Evolutionary conservation across 805 yeast species (phyloP).

Genomic region (Metschnikowia cerradonensis): DNA sequence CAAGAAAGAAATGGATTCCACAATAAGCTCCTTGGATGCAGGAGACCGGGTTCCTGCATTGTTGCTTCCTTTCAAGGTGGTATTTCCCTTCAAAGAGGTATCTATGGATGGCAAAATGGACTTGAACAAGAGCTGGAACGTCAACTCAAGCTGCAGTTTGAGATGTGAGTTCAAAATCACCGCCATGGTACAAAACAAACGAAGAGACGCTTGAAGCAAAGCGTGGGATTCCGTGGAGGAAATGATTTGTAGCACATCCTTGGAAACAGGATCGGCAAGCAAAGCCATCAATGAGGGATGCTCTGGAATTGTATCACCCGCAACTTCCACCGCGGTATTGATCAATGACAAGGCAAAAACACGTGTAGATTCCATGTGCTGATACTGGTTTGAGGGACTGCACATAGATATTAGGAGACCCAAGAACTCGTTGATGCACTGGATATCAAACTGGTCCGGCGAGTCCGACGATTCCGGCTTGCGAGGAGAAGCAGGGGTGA

Average conservation of each 20-base stretch:
- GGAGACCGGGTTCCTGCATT: conserved; percentile 31
- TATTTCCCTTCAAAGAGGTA: conserved; percentile 18
- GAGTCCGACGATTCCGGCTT: conserved; percentile 3
- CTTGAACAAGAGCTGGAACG: conserved; percentile 60
- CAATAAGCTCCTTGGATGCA: conserved; percentile 66
- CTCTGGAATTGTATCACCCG: conserved; percentile 56
- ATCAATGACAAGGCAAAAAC: conserved; percentile 76
- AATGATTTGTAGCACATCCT: conserved; percentile 74
- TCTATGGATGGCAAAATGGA: conserved; percentile 42
- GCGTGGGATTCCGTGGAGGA: conserved; percentile 71
- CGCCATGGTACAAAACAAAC: conserved; percentile 67
- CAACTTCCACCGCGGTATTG: conserved; percentile 74
- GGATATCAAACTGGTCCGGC: conserved; percentile 59
- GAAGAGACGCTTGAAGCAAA: conserved; percentile 69
- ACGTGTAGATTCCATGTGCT: conserved; percentile 83
- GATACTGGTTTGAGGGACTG: conserved; percentile 76
- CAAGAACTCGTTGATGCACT: conserved; percentile 72
- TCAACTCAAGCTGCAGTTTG: conserved; percentile 77
- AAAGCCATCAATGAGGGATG: conserved; percentile 66
- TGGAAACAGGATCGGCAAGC: conserved; percentile 78
- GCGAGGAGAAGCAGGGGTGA: conserved; percentile 9
- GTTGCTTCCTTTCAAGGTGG: conserved; percentile 6
- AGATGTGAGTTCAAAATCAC: conserved; percentile 61
- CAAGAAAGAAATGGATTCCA: conserved; percentile 76
- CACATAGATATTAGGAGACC: conserved; percentile 74